Base-by-base conservation (phyloP, 169 alveolate genomes). In the Cryptosporidium muris region DNA sequence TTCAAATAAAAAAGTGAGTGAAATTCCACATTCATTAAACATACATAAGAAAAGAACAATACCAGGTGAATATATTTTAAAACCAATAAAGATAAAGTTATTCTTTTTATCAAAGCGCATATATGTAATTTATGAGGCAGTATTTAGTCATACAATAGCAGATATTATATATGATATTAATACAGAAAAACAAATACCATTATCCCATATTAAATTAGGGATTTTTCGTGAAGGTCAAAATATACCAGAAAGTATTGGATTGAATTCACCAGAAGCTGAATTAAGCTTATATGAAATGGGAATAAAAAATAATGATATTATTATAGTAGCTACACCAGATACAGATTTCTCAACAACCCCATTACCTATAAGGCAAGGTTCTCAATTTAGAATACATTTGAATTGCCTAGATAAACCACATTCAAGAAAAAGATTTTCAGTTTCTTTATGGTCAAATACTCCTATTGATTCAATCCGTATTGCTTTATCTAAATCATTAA, bases 251-350 rank as follows among this genome's bases (percentile, higher is more conserved):
- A 74, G 63, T 58, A 42, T 74, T 25, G 67, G 85, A 12, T 58
- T 74, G 60, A 60, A 74, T 53, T 74, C 85, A 25, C 85, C 85
- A 16, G 85, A 74, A 43, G 85, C 85, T 1, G 85, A 74, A 64
- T 34, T 74, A 14, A 58, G 74, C 16, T 37, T 74, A 37, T 74
- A 56, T 42, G 85, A 74, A 40, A 25, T 74, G 49, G 85, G 85
- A 43, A 58, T 74, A 56, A 74, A 68, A 14, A 74, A 37, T 48
- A 68, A 68, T 11, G 85, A 74, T 58, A 68, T 74, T 6, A 68
- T 74, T 56, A 74, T 74, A 34, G 85, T 74, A 36, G 62, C 85
- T 47, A 68, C 74, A 2, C 85, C 85, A 12, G 85, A 74, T 51
- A 74, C 85, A 54, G 62, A 74, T 64, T 74, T 74, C 60, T 36